Evolutionary conservation across 192 early-diverging fungal species (phyloP), one percentile per base, ranked within the genome.

Genomic region (Coemansia sp.): DNA sequence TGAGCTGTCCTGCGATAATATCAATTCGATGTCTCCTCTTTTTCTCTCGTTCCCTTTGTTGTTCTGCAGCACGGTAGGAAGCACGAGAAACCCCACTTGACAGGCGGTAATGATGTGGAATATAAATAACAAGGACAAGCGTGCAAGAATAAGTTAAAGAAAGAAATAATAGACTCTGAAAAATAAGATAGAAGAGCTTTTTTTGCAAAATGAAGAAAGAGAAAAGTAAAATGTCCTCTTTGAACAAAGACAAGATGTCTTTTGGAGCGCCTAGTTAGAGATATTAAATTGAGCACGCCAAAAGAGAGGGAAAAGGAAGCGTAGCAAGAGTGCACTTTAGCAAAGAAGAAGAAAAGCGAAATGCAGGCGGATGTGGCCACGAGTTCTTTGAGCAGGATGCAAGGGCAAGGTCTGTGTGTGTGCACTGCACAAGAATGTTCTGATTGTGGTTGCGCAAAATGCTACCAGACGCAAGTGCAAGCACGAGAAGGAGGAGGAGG

Each of bases 321-420:
- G 56, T 41, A 66, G 32, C 32, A 32, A 32, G 32, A 66, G 41
- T 48, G 56, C 49, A 61, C 51, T 54, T 54, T 54, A 54, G 51
- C 63, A 72, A 61, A 48, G 60, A 51, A 12, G 37, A 22, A 36
- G 48, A 57, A 69, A 63, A 69, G 67, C 63, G 73, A 40, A 57
- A 76, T 76, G 68, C 74, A 71, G 58, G 69, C 61, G 49, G 57
- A 8, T n/a, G 39, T 18, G 57, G 65, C 68, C 74, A 71, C 74
- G 69, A 63, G 74, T 64, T 55, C 46, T 36, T 22, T 62, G 36
- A 54, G 61, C 61, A 64, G 39, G 63, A 71, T 66, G 61, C 68
- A 70, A 73, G 71, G 71, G 71, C 71, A 60, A 61, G 67, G 58
- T 62, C 59, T 68, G 67, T 61, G 55, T 57, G 41, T 47, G 42